Evolutionary conservation across 257 asterid genomes (phyloP), one percentile per base, ranked within the genome.

Genomic region (Solanum phureja): DNA sequence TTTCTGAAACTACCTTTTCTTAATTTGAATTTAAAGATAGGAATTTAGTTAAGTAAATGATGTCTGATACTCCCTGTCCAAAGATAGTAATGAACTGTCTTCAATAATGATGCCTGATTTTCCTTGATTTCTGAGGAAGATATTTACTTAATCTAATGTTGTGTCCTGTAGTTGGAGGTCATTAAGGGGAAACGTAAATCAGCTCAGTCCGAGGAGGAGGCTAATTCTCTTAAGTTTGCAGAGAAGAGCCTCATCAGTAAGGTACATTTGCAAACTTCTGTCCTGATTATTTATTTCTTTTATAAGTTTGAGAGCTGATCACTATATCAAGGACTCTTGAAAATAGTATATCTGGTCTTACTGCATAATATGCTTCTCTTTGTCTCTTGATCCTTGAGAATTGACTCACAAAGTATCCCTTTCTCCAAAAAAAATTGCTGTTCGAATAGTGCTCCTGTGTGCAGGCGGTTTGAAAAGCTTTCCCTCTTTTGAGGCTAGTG

Each of bases 151-250:
- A 10, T 33, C 75, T 72, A 31, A 83, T 69, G 49, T 81, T 83
- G 75, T 14, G 16, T 82, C 68, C 71, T 92, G 87, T 93, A 96
- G 99, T 90, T 97, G 94, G 94, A 94, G 90, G 74, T 89, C 77
- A 72, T 95, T 68, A 95, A 95, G 90, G 82, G 87, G 86, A 93
- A 94, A 91, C 82, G 89, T 69, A 94, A 93, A 88, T 91, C 94
- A 86, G 93, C 97, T 89, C 93, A 94, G 90, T 95, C 97, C 89
- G 92, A 92, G 89, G 99, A 94, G 90, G 98, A 97, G 88, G 95
- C 92, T 88, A 98, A 95, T 10, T 92, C 97, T 46, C 93, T 97
- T 21, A 97, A 95, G 92, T 92, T 95, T 87, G 87, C 95, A 8
- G 93, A 95, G 93, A 95, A 95, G 91, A 90, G 93, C 92, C 95